phyloP scores from a whole-genome alignment of 1,284 basidiomycete species.

The Kwoniella shivajii region DNA sequence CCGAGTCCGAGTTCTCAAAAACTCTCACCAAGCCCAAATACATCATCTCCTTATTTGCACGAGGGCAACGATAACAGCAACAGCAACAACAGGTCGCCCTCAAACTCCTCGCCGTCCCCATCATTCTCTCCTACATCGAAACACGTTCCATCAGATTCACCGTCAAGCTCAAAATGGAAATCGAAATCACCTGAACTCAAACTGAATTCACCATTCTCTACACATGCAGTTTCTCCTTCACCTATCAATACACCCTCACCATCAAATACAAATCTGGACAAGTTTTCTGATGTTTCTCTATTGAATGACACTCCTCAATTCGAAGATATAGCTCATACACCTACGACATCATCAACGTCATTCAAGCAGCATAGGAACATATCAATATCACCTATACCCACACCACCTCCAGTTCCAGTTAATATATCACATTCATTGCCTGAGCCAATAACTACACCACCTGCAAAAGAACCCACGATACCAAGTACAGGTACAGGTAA shows the following conservation, averaged over 20 bases:
- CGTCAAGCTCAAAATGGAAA: background rate
- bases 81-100: constrained; percentile 1
- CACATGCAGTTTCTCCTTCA: background rate
- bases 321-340: background rate
- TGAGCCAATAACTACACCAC: constrained; percentile 25
- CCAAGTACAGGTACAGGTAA: constrained; percentile 15
- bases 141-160: constrained; percentile 19
- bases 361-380: background rate
- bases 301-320: constrained; percentile 6
- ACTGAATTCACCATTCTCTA: constrained; percentile 6
- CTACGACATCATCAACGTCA: background rate
- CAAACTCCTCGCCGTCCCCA: background rate
- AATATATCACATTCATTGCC: constrained; percentile 19
- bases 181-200: constrained; percentile 1
- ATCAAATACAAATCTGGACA: background rate
- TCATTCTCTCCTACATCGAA: constrained; percentile 5
- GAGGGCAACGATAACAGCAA: no score
- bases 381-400: constrained; percentile 22
- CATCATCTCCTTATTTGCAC: constrained; percentile 2
- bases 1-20: background rate
- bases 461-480: constrained; percentile 22
- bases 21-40: background rate
- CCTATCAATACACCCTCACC: constrained; percentile 1
- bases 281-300: constrained; percentile 26
- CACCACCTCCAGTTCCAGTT: constrained; percentile 15